Conservation (phyloP, 148 eudicot genomes). For the Hydrangea macrophylla region DNA sequence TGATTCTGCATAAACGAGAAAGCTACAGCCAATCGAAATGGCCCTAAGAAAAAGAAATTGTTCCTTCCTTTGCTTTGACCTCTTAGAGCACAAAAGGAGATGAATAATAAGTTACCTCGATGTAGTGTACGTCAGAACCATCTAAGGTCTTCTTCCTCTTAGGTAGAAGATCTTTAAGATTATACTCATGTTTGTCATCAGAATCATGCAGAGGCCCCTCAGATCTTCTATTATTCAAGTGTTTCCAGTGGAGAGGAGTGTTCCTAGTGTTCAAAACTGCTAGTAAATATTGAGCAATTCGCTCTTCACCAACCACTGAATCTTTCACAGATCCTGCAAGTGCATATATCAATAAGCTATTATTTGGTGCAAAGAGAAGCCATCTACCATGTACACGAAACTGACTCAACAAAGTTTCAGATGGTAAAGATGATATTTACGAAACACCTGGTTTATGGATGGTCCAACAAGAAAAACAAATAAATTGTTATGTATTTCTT, state of each 20-base stretch:
- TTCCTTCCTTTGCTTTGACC: background rate
- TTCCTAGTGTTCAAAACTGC: constrained; percentile 80
- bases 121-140: constrained; percentile 51
- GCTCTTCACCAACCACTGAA: constrained; percentile 97
- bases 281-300: constrained; percentile 81
- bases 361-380: background rate
- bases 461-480: no score
- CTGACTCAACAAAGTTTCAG: constrained; percentile 4
- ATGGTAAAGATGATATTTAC: background rate
- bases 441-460: background rate
- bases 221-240: constrained; percentile 28
- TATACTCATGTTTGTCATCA: constrained; percentile 42
- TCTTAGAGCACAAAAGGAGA: background rate
- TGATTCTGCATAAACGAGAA: no score
- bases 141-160: constrained; percentile 57
- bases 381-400: background rate
- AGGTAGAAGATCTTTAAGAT: constrained; percentile 62
- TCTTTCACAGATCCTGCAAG: constrained; percentile 89
- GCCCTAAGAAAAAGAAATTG: no score
- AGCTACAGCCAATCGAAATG: no score
- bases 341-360: constrained; percentile 8
- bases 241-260: constrained; percentile 86
- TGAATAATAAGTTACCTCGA: constrained; percentile 54
- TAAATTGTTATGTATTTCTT: no score
- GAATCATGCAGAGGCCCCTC: constrained; percentile 28